Percentiles rank a stretch among this genome's conserved stretches.
Conservation (phyloP, 1,284 basidiomycete genomes). For the Cerioporus squamosus region DNA sequence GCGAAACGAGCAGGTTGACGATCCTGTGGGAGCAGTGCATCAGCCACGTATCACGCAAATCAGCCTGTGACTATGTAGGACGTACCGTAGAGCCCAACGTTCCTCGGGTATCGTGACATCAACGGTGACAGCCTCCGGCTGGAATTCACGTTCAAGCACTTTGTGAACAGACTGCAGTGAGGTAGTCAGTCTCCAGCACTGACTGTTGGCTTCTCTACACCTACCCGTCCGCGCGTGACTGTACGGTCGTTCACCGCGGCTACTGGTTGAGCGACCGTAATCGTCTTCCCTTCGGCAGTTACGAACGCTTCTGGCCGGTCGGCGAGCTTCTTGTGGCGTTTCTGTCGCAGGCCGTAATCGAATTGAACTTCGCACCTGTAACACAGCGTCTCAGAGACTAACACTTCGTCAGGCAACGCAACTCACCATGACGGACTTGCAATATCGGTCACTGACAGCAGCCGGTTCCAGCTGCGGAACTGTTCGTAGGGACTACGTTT, state of each 20-base stretch:
- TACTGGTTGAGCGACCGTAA: conserved; percentile 60
- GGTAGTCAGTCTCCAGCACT: neutral
- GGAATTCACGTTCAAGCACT: conserved; percentile 76
- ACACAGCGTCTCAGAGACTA: neutral
- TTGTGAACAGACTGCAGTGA: conserved; percentile 71
- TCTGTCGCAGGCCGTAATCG: conserved; percentile 71
- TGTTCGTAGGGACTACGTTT: conserved; percentile 30
- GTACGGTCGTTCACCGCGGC: conserved; percentile 64
- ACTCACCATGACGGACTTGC: conserved; percentile 58
- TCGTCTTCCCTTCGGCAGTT: conserved; percentile 67
- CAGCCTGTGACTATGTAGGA: conserved; percentile 1
- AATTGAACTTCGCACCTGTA: conserved; percentile 79
- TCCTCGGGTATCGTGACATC: conserved; percentile 61
- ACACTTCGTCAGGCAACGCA: neutral
- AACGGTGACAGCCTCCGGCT: conserved; percentile 60
- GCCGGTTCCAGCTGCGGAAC: conserved; percentile 26
- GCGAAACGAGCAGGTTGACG: conserved; percentile 62
- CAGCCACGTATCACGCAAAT: neutral
- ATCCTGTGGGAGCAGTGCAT: conserved; percentile 43
- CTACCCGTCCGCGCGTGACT: conserved; percentile 64
- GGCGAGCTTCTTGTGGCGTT: conserved; percentile 55
- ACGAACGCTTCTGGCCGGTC: conserved; percentile 65
- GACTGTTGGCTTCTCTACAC: conserved; percentile 19
- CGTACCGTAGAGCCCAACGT: conserved; percentile 71
- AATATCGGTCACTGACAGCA: conserved; percentile 49